Evolutionary conservation across 208 protist species (phyloP).

Genomic region (Tritrichomonas musculus): DNA sequence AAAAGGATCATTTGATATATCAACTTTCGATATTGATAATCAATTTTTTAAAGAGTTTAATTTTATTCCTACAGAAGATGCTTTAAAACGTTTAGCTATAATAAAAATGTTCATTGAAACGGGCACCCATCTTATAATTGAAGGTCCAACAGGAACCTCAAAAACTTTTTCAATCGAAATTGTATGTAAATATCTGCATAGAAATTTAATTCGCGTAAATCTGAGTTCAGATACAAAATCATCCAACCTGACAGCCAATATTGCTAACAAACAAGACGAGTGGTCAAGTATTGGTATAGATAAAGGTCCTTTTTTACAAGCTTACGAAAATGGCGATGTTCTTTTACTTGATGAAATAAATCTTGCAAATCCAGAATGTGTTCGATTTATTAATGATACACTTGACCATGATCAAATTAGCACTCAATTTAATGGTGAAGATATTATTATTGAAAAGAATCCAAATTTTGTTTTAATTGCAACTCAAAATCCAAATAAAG

Average conservation of each 20-base stretch:
- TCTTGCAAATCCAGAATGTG: neutral
- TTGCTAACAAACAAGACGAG: neutral
- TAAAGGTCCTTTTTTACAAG: neutral
- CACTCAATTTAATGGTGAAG: neutral
- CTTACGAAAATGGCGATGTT: neutral
- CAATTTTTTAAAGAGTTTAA: neutral
- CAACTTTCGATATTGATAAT: no score
- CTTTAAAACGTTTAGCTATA: neutral
- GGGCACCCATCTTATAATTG: neutral
- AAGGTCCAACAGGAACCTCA: neutral
- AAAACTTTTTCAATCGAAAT: neutral
- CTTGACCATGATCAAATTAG: neutral
- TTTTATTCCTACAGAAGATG: neutral
- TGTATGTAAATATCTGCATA: neutral
- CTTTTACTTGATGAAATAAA: conserved; percentile 33
- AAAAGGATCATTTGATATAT: no score
- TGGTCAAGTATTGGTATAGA: neutral
- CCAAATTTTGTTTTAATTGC: neutral
- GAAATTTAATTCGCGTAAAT: conserved; percentile 15
- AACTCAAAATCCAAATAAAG: conserved; percentile 26
- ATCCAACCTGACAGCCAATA: neutral
- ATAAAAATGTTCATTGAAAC: neutral
- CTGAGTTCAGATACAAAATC: neutral
- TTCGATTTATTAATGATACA: conserved; percentile 19
- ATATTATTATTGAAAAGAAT: neutral